Conservation (phyloP, 257 asterid genomes). For the Knoxia roxburghii region DNA sequence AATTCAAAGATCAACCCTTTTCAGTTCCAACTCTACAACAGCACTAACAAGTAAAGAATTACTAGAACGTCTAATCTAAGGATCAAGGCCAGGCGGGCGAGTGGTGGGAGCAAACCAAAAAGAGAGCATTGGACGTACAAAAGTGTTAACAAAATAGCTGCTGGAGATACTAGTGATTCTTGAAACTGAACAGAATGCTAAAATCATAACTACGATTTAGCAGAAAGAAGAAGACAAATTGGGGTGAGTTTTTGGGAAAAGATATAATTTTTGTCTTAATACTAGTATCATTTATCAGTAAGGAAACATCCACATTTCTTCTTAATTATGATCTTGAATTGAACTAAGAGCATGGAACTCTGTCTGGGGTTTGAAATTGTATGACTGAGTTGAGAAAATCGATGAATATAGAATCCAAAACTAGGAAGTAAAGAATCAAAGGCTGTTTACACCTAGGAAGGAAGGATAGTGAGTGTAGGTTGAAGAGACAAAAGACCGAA, state of each 20-base stretch:
- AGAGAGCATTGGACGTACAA: slow-evolving; percentile 55
- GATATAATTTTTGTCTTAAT: neutral
- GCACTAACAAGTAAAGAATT: neutral
- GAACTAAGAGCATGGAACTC: slow-evolving; percentile 39
- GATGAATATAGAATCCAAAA: slow-evolving; percentile 23
- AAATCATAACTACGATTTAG: slow-evolving; percentile 30
- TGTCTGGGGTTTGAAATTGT: slow-evolving; percentile 19
- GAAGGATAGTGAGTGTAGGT: neutral
- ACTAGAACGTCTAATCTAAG: slow-evolving; percentile 25
- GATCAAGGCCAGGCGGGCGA: slow-evolving; percentile 91
- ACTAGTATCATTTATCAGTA: slow-evolving; percentile 15
- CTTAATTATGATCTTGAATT: slow-evolving; percentile 39
- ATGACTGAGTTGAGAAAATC: slow-evolving; percentile 24
- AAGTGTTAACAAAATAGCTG: slow-evolving; percentile 35
- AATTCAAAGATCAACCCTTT: neutral
- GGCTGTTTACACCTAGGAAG: neutral
- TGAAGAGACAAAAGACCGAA: slow-evolving; percentile 2
- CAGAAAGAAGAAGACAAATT: slow-evolving; percentile 20
- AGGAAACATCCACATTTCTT: slow-evolving; percentile 44
- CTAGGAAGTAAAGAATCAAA: slow-evolving; percentile 11
- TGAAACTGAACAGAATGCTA: slow-evolving; percentile 30
- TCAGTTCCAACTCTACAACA: neutral
- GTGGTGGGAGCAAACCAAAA: slow-evolving; percentile 85
- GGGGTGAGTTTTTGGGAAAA: slow-evolving; percentile 18
- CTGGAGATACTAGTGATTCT: slow-evolving; percentile 16